Percentiles rank a stretch among this genome's conserved stretches.
phyloP scores from a whole-genome alignment of 129 eudicot species.

The Helianthus annuus region HanXRQr2.0-SUNRISE NC_035447.2:46158817-46159316 shows the following conservation, averaged over 20 bases:
- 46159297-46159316: conserved; percentile 77
- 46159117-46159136: no score
- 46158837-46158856: conserved; percentile 93
- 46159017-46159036: no score
- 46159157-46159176: conserved; percentile 55
- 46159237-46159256: conserved; percentile 87
- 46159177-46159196: conserved; percentile 87
- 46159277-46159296: conserved; percentile 90
- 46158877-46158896: background rate
- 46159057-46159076: no score
- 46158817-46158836: conserved; percentile 84
- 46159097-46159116: no score
- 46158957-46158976: no score
- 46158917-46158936: no score
- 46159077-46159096: no score
- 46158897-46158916: background rate
- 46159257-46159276: conserved; percentile 90
- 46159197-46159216: conserved; percentile 81
- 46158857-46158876: background rate
- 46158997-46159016: no score
- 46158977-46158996: no score
- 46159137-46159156: no score
- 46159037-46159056: no score
- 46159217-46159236: conserved; percentile 93
- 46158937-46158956: no score